Conservation (phyloP, 371 early-diverging fungal genomes). For the Mucor irregularis region DNA sequence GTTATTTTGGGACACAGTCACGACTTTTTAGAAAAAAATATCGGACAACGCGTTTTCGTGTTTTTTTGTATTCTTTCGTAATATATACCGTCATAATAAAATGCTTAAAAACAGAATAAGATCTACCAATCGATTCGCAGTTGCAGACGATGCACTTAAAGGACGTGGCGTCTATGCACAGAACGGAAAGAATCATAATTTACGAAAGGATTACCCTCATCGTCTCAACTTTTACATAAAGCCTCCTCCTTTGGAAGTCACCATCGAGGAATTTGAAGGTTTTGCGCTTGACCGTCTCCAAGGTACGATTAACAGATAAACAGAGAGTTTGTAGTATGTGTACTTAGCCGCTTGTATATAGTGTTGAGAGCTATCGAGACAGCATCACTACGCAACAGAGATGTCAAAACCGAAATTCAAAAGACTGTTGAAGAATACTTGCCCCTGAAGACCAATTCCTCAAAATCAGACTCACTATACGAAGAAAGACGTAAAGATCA, state of each 20-base stretch:
- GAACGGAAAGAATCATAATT: constrained; percentile 5
- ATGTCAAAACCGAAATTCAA: constrained; percentile 59
- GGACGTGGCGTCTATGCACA: constrained; percentile 13
- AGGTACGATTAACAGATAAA: no score
- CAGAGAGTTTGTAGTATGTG: no score
- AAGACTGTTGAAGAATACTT: constrained; percentile 65
- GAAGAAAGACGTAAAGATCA: constrained; percentile 90
- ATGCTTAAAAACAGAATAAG: constrained; percentile 25
- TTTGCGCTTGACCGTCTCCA: constrained; percentile 92
- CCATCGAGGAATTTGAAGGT: constrained; percentile 88
- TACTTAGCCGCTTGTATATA: not conserved
- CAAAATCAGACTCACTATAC: constrained; percentile 42
- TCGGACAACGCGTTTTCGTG: not conserved
- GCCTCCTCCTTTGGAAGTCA: constrained; percentile 79
- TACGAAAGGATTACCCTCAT: constrained; percentile 60
- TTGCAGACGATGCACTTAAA: constrained; percentile 9
- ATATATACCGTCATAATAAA: no score
- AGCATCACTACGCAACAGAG: constrained; percentile 74
- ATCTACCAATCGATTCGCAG: constrained; percentile 30
- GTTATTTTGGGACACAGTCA: not conserved
- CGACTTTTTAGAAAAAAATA: not conserved
- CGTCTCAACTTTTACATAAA: constrained; percentile 81
- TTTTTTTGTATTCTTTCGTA: not conserved
- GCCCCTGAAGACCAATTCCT: constrained; percentile 61
- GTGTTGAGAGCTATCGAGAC: constrained; percentile 87